Evolutionary conservation across 306 rosid genomes (phyloP), one percentile per base, ranked within the genome.

Genomic region (Casuarina equisetifolia): DNA sequence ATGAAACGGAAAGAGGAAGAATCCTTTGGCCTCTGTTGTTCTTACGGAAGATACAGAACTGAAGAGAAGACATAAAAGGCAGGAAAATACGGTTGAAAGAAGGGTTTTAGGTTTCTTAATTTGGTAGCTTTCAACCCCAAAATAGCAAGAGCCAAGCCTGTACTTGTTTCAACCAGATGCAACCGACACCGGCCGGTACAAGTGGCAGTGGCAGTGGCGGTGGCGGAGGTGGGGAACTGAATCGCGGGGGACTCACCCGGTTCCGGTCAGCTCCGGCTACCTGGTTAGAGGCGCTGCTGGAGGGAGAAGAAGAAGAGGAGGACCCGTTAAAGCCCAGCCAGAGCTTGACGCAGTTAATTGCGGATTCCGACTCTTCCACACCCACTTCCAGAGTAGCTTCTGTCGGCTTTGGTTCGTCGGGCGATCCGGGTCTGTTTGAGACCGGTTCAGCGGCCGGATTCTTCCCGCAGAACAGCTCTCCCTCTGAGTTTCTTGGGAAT

Each of bases 181-280:
- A 89, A 81, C 90, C 91, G 32, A 72, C 86, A 43, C 39, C 86
- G 55, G 81, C 82, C 50, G 82, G 78, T 63, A 67, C 74, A 77
- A 57, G 85, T 44, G 66, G 80, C 67, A 57, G 85, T 44, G 66
- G 80, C 67, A 70, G 87, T 6, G 69, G 78, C 19, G 69, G 79
- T 12, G 82, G 78, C 19, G 69, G 81, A 8, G 82, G 81, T 0
- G 73, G 75, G 17, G 82, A 70, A 20, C 50, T 69, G 69, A 76
- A 79, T 64, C 76, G 80, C 3, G 78, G 79, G 0, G 87, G 85
- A 36, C 88, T 93, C 39, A 49, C 87, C 46, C 91, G 96, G 69
- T 89, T 87, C 84, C 89, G 81, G 36, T 93, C 98, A 44, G 88
- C 96, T 54, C 96, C 98, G 52, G 92, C 94, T n/a, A 70, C 84